Conservation (phyloP, 176 grass and related monocot species). For the bread wheat (Triticum aestivum) region IWGSC_CS_RefSeq_v2.1 NC_057808.1:366901085-366901584, state of each 20-base stretch:
- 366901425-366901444: neutral
- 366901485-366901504: constrained; percentile 74
- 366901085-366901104: neutral
- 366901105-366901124: no score
- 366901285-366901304: neutral
- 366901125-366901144: neutral
- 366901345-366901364: neutral
- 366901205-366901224: neutral
- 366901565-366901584: neutral
- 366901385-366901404: neutral
- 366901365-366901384: neutral
- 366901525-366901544: neutral
- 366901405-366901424: neutral
- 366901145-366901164: neutral
- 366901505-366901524: neutral
- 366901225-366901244: neutral
- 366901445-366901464: constrained; percentile 18
- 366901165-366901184: neutral
- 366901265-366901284: neutral
- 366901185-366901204: neutral
- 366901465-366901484: constrained; percentile 32
- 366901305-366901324: constrained; percentile 29
- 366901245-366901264: neutral
- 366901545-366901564: neutral
- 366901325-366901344: no score